Evolutionary conservation across 2,329 filamentous ascomycete genomes (phyloP).

Genomic region (Pezicula neosporulosa): DNA sequence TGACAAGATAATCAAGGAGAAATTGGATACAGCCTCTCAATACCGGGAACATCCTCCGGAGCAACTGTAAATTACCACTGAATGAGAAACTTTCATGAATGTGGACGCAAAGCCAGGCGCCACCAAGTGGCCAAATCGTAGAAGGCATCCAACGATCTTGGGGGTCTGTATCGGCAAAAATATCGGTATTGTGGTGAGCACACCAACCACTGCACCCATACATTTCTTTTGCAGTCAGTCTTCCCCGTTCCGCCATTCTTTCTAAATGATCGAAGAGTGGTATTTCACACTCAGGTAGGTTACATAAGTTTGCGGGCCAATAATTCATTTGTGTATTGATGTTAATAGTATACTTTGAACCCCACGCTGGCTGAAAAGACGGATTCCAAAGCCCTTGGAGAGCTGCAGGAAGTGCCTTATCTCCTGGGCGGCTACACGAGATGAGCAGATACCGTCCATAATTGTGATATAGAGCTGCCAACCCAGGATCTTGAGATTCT

Average conservation of each 20-base stretch:
- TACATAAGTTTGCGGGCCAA: conserved; percentile 34
- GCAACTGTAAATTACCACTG: conserved; percentile 25
- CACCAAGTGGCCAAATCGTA: conserved; percentile 17
- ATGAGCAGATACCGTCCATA: conserved; percentile 37
- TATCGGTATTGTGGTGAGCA: conserved; percentile 29
- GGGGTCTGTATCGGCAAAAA: conserved; percentile 30
- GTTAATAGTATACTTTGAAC: conserved; percentile 46
- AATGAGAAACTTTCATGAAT: background rate
- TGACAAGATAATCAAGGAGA: conserved; percentile 30
- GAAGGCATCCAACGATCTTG: conserved; percentile 29
- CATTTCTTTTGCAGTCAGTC: conserved; percentile 26
- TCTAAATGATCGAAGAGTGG: conserved; percentile 38
- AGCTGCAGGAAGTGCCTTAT: conserved; percentile 34
- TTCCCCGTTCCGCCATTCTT: conserved; percentile 29
- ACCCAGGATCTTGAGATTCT: conserved; percentile 12
- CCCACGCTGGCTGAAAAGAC: conserved; percentile 40
- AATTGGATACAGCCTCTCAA: conserved; percentile 29
- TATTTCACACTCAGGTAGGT: conserved; percentile 31
- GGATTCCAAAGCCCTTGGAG: conserved; percentile 43
- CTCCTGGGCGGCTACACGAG: conserved; percentile 25
- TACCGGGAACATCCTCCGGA: conserved; percentile 24
- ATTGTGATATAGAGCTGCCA: conserved; percentile 31
- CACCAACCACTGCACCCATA: conserved; percentile 27
- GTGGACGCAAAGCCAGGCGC: background rate
- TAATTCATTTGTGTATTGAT: conserved; percentile 53